phyloP scores from a whole-genome alignment of 352 stramenopile species.

The Phytophthora boehmeriae region DNA sequence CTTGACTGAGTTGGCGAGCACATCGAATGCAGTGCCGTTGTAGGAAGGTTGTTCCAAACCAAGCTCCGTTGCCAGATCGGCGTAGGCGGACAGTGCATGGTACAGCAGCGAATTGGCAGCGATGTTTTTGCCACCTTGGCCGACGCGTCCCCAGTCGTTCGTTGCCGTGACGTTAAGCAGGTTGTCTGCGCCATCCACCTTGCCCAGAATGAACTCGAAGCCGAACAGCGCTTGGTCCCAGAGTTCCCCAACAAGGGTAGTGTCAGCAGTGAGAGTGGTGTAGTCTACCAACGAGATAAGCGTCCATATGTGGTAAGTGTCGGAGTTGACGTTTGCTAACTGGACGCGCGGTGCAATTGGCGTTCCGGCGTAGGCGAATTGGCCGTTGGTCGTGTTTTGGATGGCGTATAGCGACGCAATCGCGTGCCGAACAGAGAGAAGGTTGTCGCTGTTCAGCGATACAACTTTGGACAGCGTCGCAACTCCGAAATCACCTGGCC shows the following conservation, averaged over 20 bases:
- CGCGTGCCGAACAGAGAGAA: constrained; percentile 31
- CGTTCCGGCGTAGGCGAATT: constrained; percentile 39
- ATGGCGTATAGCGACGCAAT: constrained; percentile 38
- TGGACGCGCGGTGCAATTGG: constrained; percentile 32
- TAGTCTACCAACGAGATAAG: constrained; percentile 45
- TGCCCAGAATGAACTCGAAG: constrained; percentile 37
- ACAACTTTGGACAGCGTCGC: constrained; percentile 36
- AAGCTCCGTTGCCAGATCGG: constrained; percentile 20
- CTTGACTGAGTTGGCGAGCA: constrained; percentile 33
- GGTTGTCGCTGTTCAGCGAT: constrained; percentile 38
- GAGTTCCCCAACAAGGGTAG: constrained; percentile 13
- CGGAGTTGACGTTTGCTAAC: constrained; percentile 28
- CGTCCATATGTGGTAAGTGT: constrained; percentile 52
- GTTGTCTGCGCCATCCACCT: constrained; percentile 31
- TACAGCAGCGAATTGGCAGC: constrained; percentile 43
- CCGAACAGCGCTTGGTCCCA: constrained; percentile 36
- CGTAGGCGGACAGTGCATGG: constrained; percentile 23
- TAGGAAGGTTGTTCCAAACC: constrained; percentile 13
- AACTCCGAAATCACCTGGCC: constrained; percentile 39
- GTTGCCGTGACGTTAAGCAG: constrained; percentile 32
- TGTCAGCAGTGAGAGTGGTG: constrained; percentile 28
- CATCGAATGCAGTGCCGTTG: constrained; percentile 29
- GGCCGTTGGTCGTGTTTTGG: constrained; percentile 32
- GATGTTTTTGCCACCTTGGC: constrained; percentile 47
- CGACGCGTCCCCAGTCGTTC: constrained; percentile 39